Evolutionary conservation across 768 basidiomycete species (phyloP).

Genomic region (Phaeotremella fagi): DNA sequence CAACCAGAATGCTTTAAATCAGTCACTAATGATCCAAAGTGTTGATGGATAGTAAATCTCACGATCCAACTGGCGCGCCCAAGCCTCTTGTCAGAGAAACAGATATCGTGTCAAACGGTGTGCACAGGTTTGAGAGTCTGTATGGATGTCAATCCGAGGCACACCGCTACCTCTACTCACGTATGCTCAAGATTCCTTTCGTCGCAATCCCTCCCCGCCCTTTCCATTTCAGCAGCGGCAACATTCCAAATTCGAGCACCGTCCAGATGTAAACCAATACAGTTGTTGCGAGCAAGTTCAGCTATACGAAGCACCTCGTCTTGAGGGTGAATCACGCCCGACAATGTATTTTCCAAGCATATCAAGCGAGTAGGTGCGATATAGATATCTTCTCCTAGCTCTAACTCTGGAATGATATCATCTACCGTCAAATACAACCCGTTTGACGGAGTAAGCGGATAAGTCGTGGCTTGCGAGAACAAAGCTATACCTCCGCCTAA

Average conservation of each 20-base stretch:
- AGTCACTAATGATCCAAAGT: too few relatives aligned
- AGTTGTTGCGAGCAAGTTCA: conserved; percentile 63
- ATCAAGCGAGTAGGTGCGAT: conserved; percentile 80
- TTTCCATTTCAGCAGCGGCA: conserved; percentile 53
- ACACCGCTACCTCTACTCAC: conserved; percentile 38
- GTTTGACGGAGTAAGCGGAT: conserved; percentile 51
- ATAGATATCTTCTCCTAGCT: conserved; percentile 55
- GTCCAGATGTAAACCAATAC: conserved; percentile 71
- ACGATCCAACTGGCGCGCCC: conserved; percentile 58
- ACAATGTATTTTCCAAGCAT: conserved; percentile 86
- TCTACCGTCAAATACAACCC: conserved; percentile 79
- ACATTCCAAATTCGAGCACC: conserved; percentile 95
- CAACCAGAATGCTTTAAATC: conserved; percentile 84
- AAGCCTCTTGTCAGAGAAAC: conserved; percentile 97
- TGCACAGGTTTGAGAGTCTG: conserved; percentile 73
- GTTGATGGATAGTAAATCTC: too few relatives aligned
- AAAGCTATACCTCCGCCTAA: conserved; percentile 71
- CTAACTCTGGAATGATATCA: conserved; percentile 59
- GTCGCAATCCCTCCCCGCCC: conserved; percentile 22
- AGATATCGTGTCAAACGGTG: conserved; percentile 85
- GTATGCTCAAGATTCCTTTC: conserved; percentile 36
- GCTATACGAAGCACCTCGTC: conserved; percentile 78
- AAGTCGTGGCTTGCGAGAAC: conserved; percentile 65
- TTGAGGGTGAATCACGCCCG: conserved; percentile 87
- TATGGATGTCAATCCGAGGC: conserved; percentile 50